Evolutionary conservation across 768 basidiomycete genomes (phyloP), one percentile per base, ranked within the genome.

Genomic region (Leccinum longicurvipes): DNA sequence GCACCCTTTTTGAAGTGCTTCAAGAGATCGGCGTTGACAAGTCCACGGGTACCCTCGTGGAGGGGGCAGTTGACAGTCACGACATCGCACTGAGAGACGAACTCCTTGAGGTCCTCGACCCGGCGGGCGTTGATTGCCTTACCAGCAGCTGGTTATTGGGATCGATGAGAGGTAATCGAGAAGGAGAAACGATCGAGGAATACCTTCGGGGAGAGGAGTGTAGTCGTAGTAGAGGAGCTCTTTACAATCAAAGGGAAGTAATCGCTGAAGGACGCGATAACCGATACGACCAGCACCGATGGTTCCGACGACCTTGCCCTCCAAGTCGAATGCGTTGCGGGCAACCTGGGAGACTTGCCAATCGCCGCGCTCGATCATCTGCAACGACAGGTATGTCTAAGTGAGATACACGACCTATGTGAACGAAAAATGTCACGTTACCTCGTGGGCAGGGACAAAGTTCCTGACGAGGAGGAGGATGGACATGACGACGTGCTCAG

Each of bases 141-240:
- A 19, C 79, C 82, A 41, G 86, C 88, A 44, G 85, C 85, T 78
- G 36, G 21, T 41, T 19, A 41, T 41, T 23, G 25, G 1, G 41
- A 36, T 17, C 9, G 17, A 21, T 32, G 34, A 32, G 41, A 36
- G 2, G 9, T 2, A 15, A 17, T 47, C 27, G n/a, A 47, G 28
- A 12, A 10, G 19, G 9, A 6, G 6, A 23, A 9, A 19, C 2
- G 21, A 15, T 27, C 5, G 10, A 24, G 12, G 17, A 8, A 15
- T 52, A 84, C 83, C 82, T 56, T 77, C 76, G 12, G 88, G 86
- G 54, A 91, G 82, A 52, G 88, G 76, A 4, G 82, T 77, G 67
- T 93, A 93, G 73, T 93, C 92, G 68, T 85, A 96, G 79, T 94
- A 95, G 58, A 96, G 73, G 39, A 96, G 82, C 67, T 95, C 91